phyloP scores from a whole-genome alignment of 495 filamentous ascomycete genomes.

The Xylaria palmicola region DNA sequence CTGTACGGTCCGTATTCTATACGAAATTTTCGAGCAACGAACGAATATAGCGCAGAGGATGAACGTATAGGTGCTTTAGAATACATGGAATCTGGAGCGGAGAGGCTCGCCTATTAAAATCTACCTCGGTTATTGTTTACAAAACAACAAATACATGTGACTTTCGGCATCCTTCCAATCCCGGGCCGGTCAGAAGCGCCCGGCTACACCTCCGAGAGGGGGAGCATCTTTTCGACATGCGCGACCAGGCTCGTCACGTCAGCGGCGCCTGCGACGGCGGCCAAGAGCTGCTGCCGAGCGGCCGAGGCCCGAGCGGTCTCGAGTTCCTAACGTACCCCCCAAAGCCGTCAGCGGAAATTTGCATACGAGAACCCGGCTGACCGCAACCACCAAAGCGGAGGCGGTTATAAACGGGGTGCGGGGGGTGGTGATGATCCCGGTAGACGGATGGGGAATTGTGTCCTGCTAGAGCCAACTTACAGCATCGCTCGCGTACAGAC shows the following conservation, averaged over 20 bases:
- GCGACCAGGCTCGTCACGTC: not conserved
- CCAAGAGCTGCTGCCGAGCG: not conserved
- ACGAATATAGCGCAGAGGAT: not conserved
- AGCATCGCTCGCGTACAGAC: conserved; percentile 1
- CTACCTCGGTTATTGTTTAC: not conserved
- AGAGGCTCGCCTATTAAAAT: not conserved
- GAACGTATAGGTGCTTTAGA: too few species aligned
- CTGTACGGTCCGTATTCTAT: not conserved
- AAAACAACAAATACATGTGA: not conserved
- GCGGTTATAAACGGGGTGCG: too few species aligned
- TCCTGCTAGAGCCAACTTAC: too few species aligned
- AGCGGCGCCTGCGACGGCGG: not conserved
- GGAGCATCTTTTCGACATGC: not conserved
- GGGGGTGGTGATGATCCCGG: too few species aligned
- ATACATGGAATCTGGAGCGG: not conserved
- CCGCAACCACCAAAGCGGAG: too few species aligned
- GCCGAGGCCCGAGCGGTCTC: not conserved
- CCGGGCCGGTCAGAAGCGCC: not conserved
- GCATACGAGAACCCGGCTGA: too few species aligned
- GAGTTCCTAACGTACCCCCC: conserved; percentile 5
- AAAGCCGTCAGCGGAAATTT: too few species aligned
- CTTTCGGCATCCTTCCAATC: not conserved
- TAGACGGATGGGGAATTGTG: too few species aligned
- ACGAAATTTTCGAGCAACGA: not conserved
- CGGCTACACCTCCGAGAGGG: not conserved